phyloP scores from a whole-genome alignment of 176 grass and related monocot genomes.

The Oryza meridionalis region DNA sequence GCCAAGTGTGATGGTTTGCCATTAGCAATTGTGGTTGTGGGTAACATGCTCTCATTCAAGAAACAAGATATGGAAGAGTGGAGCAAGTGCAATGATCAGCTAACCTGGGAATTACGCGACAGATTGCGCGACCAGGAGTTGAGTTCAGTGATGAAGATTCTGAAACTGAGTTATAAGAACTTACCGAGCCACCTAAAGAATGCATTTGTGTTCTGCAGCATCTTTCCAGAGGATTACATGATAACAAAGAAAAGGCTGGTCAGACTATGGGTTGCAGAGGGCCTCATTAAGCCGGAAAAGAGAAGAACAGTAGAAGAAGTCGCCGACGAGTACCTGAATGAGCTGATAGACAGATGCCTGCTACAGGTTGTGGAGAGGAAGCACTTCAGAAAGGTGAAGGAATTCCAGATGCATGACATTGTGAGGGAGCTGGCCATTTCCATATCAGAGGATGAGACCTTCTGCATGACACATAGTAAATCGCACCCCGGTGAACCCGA shows the following conservation, averaged over 20 bases:
- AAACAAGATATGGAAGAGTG: constrained; percentile 11
- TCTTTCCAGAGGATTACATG: constrained; percentile 57
- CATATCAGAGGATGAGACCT: constrained; percentile 32
- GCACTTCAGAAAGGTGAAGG: constrained; percentile 26
- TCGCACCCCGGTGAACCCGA: background rate
- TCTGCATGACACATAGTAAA: constrained; percentile 25
- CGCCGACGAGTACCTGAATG: constrained; percentile 49
- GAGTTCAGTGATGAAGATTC: constrained; percentile 37
- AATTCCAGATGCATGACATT: constrained; percentile 50
- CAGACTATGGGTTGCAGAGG: constrained; percentile 56
- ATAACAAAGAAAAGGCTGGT: constrained; percentile 43
- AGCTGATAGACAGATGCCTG: constrained; percentile 47
- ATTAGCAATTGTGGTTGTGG: constrained; percentile 34
- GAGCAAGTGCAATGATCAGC: constrained; percentile 28
- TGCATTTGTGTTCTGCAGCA: constrained; percentile 50
- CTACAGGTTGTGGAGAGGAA: constrained; percentile 44
- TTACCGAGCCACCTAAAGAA: constrained; percentile 49
- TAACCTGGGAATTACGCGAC: constrained; percentile 24
- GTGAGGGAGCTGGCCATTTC: constrained; percentile 39
- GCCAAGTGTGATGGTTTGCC: constrained; percentile 39
- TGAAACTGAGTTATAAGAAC: constrained; percentile 49
- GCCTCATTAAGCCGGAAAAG: constrained; percentile 37
- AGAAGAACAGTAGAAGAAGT: constrained; percentile 48
- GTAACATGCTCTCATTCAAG: constrained; percentile 34
- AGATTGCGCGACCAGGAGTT: constrained; percentile 13